Conservation (phyloP, 2,329 filamentous ascomycete genomes). For the Sodiomyces alkalinus region DNA sequence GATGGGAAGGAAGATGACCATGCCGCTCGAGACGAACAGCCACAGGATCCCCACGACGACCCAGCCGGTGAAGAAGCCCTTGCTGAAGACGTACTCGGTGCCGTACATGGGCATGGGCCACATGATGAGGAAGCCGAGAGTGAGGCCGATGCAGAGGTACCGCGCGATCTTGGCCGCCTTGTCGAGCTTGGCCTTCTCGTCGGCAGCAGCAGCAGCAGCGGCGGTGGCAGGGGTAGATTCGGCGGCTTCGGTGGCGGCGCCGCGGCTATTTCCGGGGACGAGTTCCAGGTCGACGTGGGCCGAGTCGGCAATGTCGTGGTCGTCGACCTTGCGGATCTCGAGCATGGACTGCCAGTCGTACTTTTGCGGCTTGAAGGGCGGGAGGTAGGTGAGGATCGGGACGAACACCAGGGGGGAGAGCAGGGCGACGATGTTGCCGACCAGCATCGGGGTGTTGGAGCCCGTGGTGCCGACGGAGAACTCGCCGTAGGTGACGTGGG, state of each 20-base stretch:
- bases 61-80: constrained; percentile 58
- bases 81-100: constrained; percentile 14
- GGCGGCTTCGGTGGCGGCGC: constrained; percentile 10
- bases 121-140: constrained; percentile 27
- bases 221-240: neutral
- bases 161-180: constrained; percentile 28
- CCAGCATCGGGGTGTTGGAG: constrained; percentile 66
- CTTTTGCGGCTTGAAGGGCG: constrained; percentile 28
- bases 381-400: constrained; percentile 48
- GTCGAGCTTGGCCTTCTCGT: constrained; percentile 26
- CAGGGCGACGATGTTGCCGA: constrained; percentile 63
- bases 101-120: constrained; percentile 17
- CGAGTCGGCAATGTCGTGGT: constrained; percentile 48
- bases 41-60: constrained; percentile 56
- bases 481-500: constrained; percentile 48
- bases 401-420: constrained; percentile 57
- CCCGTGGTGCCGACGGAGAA: constrained; percentile 56
- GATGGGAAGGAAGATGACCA: constrained; percentile 7
- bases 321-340: constrained; percentile 55
- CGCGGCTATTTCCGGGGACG: constrained; percentile 33
- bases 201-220: constrained; percentile 9
- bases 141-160: constrained; percentile 40
- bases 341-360: constrained; percentile 73
- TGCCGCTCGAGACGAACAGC: constrained; percentile 33
- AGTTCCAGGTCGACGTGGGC: constrained; percentile 51